phyloP scores from a whole-genome alignment of 208 protist genomes.

The Crithidia mellificae region DNA sequence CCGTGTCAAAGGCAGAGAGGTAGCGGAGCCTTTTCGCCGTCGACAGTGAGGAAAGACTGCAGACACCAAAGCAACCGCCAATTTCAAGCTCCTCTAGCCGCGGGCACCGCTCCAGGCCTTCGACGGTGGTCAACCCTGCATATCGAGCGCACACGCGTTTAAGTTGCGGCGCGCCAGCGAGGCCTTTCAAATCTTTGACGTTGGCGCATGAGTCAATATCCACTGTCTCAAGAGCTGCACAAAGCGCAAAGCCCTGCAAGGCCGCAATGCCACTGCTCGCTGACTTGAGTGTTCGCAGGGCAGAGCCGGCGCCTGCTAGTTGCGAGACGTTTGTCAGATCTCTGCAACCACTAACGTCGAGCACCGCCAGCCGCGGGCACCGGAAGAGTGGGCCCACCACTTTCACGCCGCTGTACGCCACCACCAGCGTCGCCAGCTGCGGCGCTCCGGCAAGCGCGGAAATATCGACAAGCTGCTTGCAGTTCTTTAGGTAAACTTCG shows the following conservation, averaged over 20 bases:
- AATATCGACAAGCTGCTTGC: neutral
- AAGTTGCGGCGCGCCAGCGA: constrained; percentile 2
- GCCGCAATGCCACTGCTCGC: constrained; percentile 4
- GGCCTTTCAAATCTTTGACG: constrained; percentile 3
- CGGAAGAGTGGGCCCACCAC: constrained; percentile 6
- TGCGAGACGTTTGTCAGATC: neutral
- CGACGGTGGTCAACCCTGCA: constrained; percentile 1
- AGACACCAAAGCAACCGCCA: neutral
- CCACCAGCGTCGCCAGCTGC: constrained; percentile 3
- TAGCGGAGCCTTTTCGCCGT: neutral
- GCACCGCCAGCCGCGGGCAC: constrained; percentile 3
- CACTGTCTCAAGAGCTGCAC: neutral
- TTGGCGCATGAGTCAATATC: constrained; percentile 6
- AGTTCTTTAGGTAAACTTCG: constrained; percentile 9
- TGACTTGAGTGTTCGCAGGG: constrained; percentile 5
- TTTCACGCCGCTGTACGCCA: constrained; percentile 3
- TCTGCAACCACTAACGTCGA: constrained; percentile 7
- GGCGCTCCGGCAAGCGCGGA: constrained; percentile 1
- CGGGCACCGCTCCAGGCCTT: neutral
- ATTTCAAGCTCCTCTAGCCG: constrained; percentile 1
- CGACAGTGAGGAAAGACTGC: neutral
- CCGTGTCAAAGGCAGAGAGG: constrained; percentile 4
- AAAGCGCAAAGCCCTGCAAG: neutral
- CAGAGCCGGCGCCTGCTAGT: neutral
- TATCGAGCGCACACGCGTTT: constrained; percentile 4